These are phyloP conservation scores for Epichloe scottii DNA, from an alignment of 2,329 filamentous ascomycete species.

Conservation along the genomic window DNA sequence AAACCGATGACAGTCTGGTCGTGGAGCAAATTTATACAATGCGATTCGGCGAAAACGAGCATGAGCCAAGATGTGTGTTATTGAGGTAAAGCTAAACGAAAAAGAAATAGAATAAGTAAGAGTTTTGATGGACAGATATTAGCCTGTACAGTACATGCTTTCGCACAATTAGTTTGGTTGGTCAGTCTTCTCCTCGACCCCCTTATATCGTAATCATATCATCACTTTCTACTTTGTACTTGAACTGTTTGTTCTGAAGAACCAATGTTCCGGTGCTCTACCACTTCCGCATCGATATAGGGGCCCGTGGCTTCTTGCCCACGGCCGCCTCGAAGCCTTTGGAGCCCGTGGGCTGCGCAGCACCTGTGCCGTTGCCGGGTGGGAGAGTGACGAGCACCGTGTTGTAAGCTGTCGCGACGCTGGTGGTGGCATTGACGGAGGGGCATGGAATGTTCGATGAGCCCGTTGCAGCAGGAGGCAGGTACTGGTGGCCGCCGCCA, in stretches of 20 bases:
- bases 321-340: neutral
- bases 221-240: neutral
- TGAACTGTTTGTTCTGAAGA: neutral
- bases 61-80: too few relatives aligned
- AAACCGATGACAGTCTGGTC: too few relatives aligned
- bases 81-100: neutral
- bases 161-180: neutral
- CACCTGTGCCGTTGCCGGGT: neutral
- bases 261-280: neutral
- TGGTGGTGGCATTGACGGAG: constrained; percentile 14
- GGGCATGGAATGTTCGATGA: constrained; percentile 13
- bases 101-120: neutral
- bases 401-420: constrained; percentile 23
- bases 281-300: neutral
- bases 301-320: constrained; percentile 1
- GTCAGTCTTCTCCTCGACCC: neutral
- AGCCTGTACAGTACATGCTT: constrained; percentile 1
- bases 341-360: neutral
- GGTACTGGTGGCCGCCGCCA: neutral
- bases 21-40: too few relatives aligned
- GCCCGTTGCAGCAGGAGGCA: neutral
- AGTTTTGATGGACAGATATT: neutral
- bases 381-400: constrained; percentile 22
- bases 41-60: too few relatives aligned
- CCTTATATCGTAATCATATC: neutral